Percentiles rank a stretch among this genome's conserved stretches.
These are phyloP conservation scores for Ziziphus jujuba DNA, from an alignment of 306 rosid species.

Conservation along the genomic window DNA sequence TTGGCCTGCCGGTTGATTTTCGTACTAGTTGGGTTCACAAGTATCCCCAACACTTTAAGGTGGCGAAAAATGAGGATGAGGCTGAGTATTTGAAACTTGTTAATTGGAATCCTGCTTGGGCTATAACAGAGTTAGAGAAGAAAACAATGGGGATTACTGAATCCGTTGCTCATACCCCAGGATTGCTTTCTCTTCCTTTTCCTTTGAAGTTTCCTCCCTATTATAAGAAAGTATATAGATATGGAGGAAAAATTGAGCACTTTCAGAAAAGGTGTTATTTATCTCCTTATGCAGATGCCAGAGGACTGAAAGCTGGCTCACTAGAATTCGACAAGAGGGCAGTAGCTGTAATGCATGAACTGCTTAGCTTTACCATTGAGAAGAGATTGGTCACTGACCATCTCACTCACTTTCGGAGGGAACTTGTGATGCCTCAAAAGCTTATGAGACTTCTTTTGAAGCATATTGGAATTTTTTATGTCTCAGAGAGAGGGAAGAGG, in stretches of 20 bases:
- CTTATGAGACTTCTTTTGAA: constrained; percentile 85
- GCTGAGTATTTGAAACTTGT: constrained; percentile 76
- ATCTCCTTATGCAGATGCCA: constrained; percentile 86
- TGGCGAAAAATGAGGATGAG: constrained; percentile 48
- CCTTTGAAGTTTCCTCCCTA: constrained; percentile 73
- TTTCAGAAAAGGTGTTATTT: constrained; percentile 74
- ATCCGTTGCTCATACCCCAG: constrained; percentile 33
- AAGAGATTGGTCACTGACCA: constrained; percentile 91
- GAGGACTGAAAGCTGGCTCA: constrained; percentile 61
- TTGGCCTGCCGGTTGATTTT: constrained; percentile 48
- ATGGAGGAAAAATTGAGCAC: constrained; percentile 58
- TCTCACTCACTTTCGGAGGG: constrained; percentile 81
- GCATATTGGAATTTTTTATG: constrained; percentile 83
- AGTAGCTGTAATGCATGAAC: constrained; percentile 82
- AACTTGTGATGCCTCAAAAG: constrained; percentile 89
- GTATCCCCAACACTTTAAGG: constrained; percentile 61
- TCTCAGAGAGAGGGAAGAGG: constrained; percentile 94
- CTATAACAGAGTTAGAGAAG: constrained; percentile 81
- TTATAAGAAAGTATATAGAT: constrained; percentile 52
- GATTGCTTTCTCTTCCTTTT: constrained; percentile 46
- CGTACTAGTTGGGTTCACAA: constrained; percentile 56
- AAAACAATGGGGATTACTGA: constrained; percentile 37
- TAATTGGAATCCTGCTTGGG: constrained; percentile 75
- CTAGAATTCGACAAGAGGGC: constrained; percentile 88
- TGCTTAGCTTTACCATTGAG: constrained; percentile 77